Base-by-base conservation (phyloP, 306 rosid genomes). In the Quercus parvula region DNA sequence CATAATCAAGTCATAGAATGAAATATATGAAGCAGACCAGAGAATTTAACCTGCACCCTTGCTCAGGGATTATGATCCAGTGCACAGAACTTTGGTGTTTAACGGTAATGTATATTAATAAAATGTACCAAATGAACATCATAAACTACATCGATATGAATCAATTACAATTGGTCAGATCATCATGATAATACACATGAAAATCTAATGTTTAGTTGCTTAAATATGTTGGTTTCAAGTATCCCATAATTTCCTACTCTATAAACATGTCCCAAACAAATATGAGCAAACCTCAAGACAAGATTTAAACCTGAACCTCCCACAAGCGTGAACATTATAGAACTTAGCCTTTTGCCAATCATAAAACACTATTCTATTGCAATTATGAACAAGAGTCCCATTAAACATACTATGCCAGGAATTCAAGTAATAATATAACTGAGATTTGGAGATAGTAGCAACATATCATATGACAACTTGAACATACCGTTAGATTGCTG, bases 401-500 rank as follows among this genome's bases (percentile, higher is more conserved):
- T 11, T 51, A 58, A 49, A 52, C 56, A 76, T 20, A 79, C 27
- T 15, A 72, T 35, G 35, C 38, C 30, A 14, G 27, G 35, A 25
- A 67, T 73, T 55, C 79, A 79, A 71, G 44, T 67, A 35, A 33
- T 33, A 7, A 61, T 71, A 22, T 25, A 70, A 25, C 27, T 52
- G 30, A 61, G 66, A 44, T 13, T 72, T 66, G 74, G 13, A 17
- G 5, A 66, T 33, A 13, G 24, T 14, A 17, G 30, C 66, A 61
- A 54, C 67, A 67, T 31, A 78, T 64, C 79, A 75, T 30, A 75
- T 11, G 30, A 44, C 2, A 67, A n/a, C 28, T 44, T 77, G 24
- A 62, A 75, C 74, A 57, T 82, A 95, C 98, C 84, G n/a, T 72
- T 82, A 93, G 83, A 56, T 82, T 83, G 63, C 76, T 59, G 57